Conservation (phyloP, 1,139 yeast genomes). For the Kodamaea derodonti region DNA sequence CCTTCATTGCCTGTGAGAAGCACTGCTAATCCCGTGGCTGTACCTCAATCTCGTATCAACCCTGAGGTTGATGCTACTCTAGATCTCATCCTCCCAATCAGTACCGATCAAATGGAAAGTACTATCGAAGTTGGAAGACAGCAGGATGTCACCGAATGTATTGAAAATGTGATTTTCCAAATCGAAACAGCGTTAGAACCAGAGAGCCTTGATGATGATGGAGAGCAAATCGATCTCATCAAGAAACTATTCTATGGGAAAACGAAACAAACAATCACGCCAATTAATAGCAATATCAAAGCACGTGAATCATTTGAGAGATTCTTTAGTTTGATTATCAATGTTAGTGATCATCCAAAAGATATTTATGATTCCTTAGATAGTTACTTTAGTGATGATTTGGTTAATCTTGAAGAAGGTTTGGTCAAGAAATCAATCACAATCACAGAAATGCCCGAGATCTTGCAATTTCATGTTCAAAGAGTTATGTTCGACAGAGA, state of each 20-base stretch:
- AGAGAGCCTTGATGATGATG: conserved; percentile 57
- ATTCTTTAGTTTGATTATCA: conserved; percentile 76
- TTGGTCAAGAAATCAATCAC: conserved; percentile 70
- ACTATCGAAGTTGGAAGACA: conserved; percentile 84
- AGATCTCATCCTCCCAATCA: conserved; percentile 44
- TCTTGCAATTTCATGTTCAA: conserved; percentile 88
- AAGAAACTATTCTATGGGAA: conserved; percentile 78
- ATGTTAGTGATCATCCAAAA: conserved; percentile 83
- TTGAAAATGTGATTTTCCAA: conserved; percentile 90
- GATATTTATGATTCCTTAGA: conserved; percentile 90
- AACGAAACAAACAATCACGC: conserved; percentile 43
- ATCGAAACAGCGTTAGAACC: conserved; percentile 88
- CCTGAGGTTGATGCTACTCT: no score
- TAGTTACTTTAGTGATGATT: conserved; percentile 73
- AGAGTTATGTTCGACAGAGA: conserved; percentile 86
- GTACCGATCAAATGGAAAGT: conserved; percentile 62
- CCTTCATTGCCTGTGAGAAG: neutral
- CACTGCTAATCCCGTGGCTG: neutral
- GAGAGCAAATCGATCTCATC: conserved; percentile 78
- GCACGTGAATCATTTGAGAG: conserved; percentile 73
- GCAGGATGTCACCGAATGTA: conserved; percentile 96
- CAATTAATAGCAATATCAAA: conserved; percentile 33
- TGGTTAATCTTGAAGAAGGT: conserved; percentile 68
- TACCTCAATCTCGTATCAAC: conserved; percentile 2
- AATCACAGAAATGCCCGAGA: conserved; percentile 67